Evolutionary conservation across 371 early-diverging fungal species (phyloP).

Genomic region (Mortierella sp.): DNA sequence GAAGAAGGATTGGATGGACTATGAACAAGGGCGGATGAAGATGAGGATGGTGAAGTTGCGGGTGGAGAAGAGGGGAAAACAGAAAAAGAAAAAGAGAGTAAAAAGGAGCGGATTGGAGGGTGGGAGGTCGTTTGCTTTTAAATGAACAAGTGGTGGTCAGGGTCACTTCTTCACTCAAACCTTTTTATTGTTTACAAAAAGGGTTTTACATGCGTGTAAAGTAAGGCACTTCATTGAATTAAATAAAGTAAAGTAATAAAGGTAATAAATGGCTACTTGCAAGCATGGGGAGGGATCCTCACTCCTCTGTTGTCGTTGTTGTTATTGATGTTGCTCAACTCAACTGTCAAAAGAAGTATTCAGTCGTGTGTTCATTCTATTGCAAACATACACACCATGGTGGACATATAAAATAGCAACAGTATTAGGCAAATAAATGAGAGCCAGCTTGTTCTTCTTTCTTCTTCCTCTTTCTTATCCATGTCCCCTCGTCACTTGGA

Average conservation of each 20-base stretch:
- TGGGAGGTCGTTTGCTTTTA: conserved; percentile 2
- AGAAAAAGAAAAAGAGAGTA: conserved; percentile 2
- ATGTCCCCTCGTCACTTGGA: background rate
- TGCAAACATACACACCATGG: background rate
- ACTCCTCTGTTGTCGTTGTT: background rate
- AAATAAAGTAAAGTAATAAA: background rate
- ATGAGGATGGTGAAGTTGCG: background rate
- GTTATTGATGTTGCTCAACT: background rate
- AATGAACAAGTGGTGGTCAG: background rate
- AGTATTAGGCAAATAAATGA: background rate
- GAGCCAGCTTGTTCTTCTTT: background rate
- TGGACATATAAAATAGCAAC: background rate
- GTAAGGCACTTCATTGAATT: background rate
- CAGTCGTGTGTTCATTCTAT: background rate
- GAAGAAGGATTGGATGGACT: background rate
- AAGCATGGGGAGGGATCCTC: background rate
- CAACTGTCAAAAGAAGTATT: background rate
- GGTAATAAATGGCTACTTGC: background rate
- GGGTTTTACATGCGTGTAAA: background rate
- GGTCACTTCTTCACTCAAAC: background rate
- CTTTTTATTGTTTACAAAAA: background rate
- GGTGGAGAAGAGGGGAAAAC: background rate
- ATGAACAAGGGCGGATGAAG: background rate
- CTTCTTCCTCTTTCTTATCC: background rate
- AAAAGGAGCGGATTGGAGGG: background rate